These are phyloP conservation scores for Mucuna pruriens DNA, from an alignment of 306 rosid species.

Conservation along the genomic window DNA sequence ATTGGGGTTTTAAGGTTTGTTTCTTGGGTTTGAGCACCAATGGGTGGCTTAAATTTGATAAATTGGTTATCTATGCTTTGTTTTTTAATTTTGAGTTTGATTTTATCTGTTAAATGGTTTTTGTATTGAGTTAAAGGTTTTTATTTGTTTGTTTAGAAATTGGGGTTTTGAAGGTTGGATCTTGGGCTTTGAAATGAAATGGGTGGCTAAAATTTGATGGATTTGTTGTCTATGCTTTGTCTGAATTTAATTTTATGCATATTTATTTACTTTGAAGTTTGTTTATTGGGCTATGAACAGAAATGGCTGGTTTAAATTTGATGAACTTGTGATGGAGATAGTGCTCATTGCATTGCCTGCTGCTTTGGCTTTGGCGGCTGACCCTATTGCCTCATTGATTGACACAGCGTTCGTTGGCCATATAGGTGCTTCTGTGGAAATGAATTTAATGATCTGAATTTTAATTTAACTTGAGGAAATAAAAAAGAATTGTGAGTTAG, in stretches of 20 bases:
- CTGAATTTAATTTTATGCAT: conserved; percentile 23
- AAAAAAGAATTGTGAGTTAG: neutral
- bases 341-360: conserved; percentile 94
- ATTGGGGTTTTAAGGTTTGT: neutral
- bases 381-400: conserved; percentile 83
- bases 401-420: conserved; percentile 95
- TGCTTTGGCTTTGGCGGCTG: conserved; percentile 88
- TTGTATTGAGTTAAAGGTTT: neutral
- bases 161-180: neutral
- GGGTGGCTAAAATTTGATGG: conserved; percentile 39
- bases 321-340: conserved; percentile 73
- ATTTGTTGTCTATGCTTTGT: neutral
- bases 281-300: conserved; percentile 35
- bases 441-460: conserved; percentile 31
- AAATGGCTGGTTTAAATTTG: conserved; percentile 50
- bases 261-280: conserved; percentile 10
- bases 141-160: neutral
- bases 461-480: neutral
- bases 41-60: neutral
- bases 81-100: neutral
- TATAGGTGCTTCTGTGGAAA: conserved; percentile 61
- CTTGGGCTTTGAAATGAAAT: conserved; percentile 27
- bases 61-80: neutral
- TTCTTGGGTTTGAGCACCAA: neutral
- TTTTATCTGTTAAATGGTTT: neutral